A percentile compares a stretch with the other conserved stretches of the same genome.
These are phyloP conservation scores for Giardia duodenalis DNA, from an alignment of 208 protist genomes.

Conservation along the genomic window DNA sequence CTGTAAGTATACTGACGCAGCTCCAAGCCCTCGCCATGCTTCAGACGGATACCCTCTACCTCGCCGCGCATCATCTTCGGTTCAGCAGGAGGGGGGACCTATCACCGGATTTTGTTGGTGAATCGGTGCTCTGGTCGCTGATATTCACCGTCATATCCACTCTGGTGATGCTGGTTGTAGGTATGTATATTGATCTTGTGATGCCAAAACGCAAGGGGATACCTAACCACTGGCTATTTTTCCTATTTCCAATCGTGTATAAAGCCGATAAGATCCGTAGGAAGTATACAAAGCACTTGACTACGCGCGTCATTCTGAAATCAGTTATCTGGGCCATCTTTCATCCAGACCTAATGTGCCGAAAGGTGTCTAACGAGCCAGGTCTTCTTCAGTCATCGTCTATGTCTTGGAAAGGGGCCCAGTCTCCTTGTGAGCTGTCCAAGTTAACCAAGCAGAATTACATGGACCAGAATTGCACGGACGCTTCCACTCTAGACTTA, in stretches of 20 bases:
- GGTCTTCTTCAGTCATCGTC: background rate
- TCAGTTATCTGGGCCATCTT: background rate
- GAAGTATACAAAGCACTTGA: background rate
- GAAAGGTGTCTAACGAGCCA: background rate
- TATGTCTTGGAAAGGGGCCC: background rate
- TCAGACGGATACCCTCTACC: background rate
- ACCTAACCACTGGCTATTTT: slow-evolving; percentile 23
- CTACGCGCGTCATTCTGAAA: background rate
- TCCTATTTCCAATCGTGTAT: background rate
- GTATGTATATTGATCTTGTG: slow-evolving; percentile 49
- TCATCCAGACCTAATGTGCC: background rate
- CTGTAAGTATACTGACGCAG: background rate
- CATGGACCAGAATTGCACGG: background rate
- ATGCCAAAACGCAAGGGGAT: slow-evolving; percentile 37
- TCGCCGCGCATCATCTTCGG: background rate
- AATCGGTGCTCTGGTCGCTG: background rate
- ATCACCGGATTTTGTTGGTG: background rate
- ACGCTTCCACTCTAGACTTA: background rate
- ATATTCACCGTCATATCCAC: slow-evolving; percentile 39
- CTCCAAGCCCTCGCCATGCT: background rate
- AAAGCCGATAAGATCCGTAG: background rate
- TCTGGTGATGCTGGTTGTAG: slow-evolving; percentile 43
- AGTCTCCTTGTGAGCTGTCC: background rate
- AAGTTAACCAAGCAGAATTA: background rate
- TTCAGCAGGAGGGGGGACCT: background rate